Evolutionary conservation across 75 land plant genomes (phyloP).

Genomic region (Azolla pinnata): DNA sequence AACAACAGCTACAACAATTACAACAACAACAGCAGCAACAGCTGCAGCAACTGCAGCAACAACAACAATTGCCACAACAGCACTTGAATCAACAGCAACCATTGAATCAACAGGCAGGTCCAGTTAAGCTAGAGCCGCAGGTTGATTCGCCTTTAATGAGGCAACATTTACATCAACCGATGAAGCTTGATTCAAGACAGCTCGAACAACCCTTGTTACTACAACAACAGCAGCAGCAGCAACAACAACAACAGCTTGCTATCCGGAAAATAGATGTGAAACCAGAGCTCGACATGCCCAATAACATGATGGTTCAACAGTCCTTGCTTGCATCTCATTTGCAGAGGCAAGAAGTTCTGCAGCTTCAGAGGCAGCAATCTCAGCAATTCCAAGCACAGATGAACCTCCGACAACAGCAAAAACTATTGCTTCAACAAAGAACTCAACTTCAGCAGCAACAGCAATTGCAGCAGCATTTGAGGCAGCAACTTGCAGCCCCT

Average conservation of each 20-base stretch:
- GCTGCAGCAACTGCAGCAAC: slow-evolving; percentile 30
- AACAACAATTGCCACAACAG: slow-evolving; percentile 27
- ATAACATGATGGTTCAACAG: slow-evolving; percentile 4
- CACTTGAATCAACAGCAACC: slow-evolving; percentile 18
- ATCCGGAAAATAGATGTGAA: slow-evolving; percentile 22
- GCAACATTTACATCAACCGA: slow-evolving; percentile 42
- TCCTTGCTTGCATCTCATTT: not conserved
- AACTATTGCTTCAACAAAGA: slow-evolving; percentile 16
- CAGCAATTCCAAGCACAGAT: slow-evolving; percentile 52
- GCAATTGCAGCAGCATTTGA: slow-evolving; percentile 28
- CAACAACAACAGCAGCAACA: slow-evolving; percentile 12
- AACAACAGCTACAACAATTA: not conserved
- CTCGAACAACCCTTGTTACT: not conserved
- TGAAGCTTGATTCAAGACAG: not conserved
- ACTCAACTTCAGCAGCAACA: slow-evolving; percentile 22
- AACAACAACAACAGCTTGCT: slow-evolving; percentile 11
- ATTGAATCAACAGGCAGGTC: slow-evolving; percentile 20
- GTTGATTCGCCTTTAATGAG: slow-evolving; percentile 6
- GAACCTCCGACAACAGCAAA: slow-evolving; percentile 48
- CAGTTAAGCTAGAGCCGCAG: slow-evolving; percentile 58
- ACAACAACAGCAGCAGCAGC: slow-evolving; percentile 8
- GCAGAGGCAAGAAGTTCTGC: slow-evolving; percentile 22
- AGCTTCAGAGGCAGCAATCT: slow-evolving; percentile 51
- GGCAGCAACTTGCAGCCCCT: slow-evolving; percentile 37
- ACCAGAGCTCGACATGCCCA: slow-evolving; percentile 15